phyloP scores from a whole-genome alignment of 495 filamentous ascomycete species.

The Pseudevernia furfuracea region DNA sequence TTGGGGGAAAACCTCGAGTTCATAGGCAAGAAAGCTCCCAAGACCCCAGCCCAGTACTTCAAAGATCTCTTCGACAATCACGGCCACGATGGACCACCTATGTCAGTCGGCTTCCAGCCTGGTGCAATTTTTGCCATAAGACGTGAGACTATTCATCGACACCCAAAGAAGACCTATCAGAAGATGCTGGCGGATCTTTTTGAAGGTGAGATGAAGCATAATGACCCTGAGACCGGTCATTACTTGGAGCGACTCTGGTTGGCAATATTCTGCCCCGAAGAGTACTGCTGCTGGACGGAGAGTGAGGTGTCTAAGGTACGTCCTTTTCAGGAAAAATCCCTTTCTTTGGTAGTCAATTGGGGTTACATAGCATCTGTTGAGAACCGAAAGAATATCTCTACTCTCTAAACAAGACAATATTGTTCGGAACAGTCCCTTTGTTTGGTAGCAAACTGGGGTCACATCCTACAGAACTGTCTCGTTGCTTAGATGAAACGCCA shows the following conservation, averaged over 20 bases:
- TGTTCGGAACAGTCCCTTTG: too few relatives aligned
- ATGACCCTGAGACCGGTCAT: conserved; percentile 21
- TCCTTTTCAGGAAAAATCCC: too few relatives aligned
- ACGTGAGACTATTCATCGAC: conserved; percentile 16
- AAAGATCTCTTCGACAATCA: conserved; percentile 10
- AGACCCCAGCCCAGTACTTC: conserved; percentile 15
- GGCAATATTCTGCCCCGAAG: conserved; percentile 16
- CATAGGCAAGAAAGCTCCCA: conserved; percentile 3
- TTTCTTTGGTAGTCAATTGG: too few relatives aligned
- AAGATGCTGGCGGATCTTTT: conserved; percentile 16
- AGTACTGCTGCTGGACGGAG: conserved; percentile 18
- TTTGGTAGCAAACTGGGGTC: too few relatives aligned
- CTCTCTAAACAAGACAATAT: too few relatives aligned
- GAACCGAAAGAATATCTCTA: too few relatives aligned
- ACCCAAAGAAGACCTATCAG: conserved; percentile 13
- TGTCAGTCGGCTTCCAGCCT: conserved; percentile 17
- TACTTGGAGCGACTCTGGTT: conserved; percentile 21
- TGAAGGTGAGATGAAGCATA: conserved; percentile 17
- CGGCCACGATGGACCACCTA: conserved; percentile 2
- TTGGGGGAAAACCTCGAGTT: not conserved
- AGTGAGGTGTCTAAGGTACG: conserved; percentile 10
- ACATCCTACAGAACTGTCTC: too few relatives aligned
- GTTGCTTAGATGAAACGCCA: too few relatives aligned
- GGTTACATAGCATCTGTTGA: too few relatives aligned
- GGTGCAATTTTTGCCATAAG: conserved; percentile 19